A percentile compares a stretch with the other conserved stretches of the same genome.
phyloP scores from a whole-genome alignment of 169 alveolate genomes.

The Perkinsus marinus region DNA sequence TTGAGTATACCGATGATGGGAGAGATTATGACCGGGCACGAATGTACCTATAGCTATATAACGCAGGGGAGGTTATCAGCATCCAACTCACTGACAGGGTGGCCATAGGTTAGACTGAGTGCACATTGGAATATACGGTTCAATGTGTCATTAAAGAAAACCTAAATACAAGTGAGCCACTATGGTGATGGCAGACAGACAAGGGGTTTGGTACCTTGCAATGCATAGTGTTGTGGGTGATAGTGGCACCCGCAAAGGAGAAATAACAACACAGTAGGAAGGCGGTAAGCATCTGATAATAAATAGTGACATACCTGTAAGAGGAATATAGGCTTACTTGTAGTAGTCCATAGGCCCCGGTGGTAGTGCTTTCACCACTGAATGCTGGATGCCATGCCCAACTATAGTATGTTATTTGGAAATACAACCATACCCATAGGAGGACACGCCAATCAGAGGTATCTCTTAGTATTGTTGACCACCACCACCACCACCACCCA shows the following conservation, averaged over 20 bases:
- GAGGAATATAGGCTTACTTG: too few species aligned
- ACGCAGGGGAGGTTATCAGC: not conserved
- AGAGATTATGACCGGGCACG: not conserved
- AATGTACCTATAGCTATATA: not conserved
- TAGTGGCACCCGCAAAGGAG: not conserved
- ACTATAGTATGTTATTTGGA: not conserved
- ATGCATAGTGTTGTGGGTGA: not conserved
- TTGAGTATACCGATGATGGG: not conserved
- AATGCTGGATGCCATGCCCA: not conserved
- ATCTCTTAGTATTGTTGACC: not conserved
- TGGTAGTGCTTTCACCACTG: too few species aligned
- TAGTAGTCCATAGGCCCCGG: too few species aligned
- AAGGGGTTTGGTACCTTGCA: not conserved
- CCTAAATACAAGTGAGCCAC: too few species aligned
- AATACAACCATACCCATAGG: not conserved
- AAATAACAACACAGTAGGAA: not conserved
- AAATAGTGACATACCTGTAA: not conserved
- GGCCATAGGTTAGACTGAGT: not conserved
- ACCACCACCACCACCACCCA: too few species aligned
- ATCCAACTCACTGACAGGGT: not conserved
- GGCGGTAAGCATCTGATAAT: not conserved
- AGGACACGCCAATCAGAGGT: not conserved
- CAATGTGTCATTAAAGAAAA: not conserved
- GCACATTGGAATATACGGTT: not conserved
- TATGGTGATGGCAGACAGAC: too few species aligned